Evolutionary conservation across 331 rosid genomes (phyloP).

Genomic region (Phaseolus coccineus): DNA sequence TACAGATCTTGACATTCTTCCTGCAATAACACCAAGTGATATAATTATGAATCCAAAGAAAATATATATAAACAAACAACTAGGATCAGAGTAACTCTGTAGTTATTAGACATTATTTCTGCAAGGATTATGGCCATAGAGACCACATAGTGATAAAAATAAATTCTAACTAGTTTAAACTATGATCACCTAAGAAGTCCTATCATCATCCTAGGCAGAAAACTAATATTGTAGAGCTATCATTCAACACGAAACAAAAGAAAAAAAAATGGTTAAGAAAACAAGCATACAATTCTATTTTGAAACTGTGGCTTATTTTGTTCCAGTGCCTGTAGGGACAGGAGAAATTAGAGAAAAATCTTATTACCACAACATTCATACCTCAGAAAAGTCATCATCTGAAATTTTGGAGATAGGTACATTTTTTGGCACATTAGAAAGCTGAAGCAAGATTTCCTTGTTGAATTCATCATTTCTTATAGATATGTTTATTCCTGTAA

Average conservation of each 20-base stretch:
- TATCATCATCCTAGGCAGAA: no score
- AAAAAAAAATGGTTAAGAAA: background rate
- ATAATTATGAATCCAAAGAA: constrained; percentile 22
- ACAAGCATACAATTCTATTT: no score
- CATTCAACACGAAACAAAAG: constrained; percentile 1
- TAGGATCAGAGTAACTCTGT: background rate
- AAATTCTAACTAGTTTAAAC: background rate
- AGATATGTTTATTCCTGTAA: constrained; percentile 59
- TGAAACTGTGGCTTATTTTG: constrained; percentile 15
- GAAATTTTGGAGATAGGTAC: constrained; percentile 68
- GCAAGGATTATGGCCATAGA: constrained; percentile 14
- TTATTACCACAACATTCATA: constrained; percentile 45
- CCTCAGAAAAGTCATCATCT: constrained; percentile 80
- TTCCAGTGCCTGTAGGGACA: constrained; percentile 25
- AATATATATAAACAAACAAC: constrained; percentile 23
- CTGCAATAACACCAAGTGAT: constrained; percentile 44
- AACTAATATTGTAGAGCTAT: constrained; percentile 6
- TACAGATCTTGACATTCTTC: constrained; percentile 60
- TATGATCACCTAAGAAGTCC: no score
- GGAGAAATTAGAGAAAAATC: constrained; percentile 24
- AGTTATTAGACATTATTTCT: background rate
- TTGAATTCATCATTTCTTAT: constrained; percentile 48
- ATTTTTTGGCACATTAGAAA: constrained; percentile 56
- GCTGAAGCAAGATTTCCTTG: constrained; percentile 60
- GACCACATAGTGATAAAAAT: constrained; percentile 26